Evolutionary conservation across 768 basidiomycete genomes (phyloP), one percentile per base, ranked within the genome.

Genomic region (Auricularia heimuer): DNA sequence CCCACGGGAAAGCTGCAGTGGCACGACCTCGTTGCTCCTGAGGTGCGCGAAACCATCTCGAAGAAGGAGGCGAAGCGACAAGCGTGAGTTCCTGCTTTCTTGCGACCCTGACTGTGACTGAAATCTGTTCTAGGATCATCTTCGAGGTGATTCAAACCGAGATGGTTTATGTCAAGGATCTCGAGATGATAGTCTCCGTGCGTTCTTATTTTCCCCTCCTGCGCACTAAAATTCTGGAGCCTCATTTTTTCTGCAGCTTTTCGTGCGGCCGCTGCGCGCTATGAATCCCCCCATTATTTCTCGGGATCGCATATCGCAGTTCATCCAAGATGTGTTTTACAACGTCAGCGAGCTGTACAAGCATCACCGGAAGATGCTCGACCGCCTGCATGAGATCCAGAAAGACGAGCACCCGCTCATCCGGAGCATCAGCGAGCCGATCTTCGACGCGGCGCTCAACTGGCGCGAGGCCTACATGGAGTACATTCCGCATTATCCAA

Each of bases 101-200:
- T 4, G 18, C 56, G 4, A 44, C 36, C 14, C 33, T 37, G 54
- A 29, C 65, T 18, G 3, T 58, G 16, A 44, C 44, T 37, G 14
- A 51, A 8, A 1, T 51, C 6, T 16, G 44, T 51, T 16, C 21
- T 68, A 94, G 92, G 54, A 86, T 94, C 70, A 94, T 96, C 62
- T 97, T 95, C 71, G 94, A 97, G 77, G 75, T 96, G 67, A 96
- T 97, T 74, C 92, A 96, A 74, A 90, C 91, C 68, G 94, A 97
- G 74, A 96, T 96, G 92, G 85, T 86, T 34, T 97, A 95, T 71
- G 94, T 96, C 34, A 90, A 87, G 69, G 94, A 97, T 78, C 75
- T 97, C 65, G 90, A 94, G 75, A 89, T 87, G 64, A 88, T 97
- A 56, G 87, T 89, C 66, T 79, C 79, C 67, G 93, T 94, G 70